A percentile compares a stretch with the other conserved stretches of the same genome.
Conservation (phyloP, 176 grass and related monocot genomes). For the Rhynchospora breviuscula region DNA sequence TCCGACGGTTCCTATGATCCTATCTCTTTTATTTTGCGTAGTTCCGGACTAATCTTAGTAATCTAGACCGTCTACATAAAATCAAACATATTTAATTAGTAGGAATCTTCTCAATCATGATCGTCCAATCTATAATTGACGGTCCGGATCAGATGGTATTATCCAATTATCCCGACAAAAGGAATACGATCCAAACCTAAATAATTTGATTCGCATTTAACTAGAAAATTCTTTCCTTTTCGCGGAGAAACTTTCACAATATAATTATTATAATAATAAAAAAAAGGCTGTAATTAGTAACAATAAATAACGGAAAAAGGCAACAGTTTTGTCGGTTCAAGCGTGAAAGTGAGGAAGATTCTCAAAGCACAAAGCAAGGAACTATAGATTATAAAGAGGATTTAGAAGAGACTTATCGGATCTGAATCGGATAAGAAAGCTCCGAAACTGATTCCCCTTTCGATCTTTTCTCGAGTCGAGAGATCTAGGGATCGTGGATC, state of each 20-base stretch:
- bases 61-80: not conserved
- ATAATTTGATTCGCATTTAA: not conserved
- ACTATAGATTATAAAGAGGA: not conserved
- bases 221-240: constrained; percentile 15
- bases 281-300: not conserved
- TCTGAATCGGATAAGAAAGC: constrained; percentile 1
- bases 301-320: not conserved
- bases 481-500: not conserved
- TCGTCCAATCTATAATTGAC: not conserved
- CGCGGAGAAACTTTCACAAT: not conserved
- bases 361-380: not conserved
- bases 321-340: constrained; percentile 3
- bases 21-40: no score
- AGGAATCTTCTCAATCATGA: no score
- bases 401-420: not conserved
- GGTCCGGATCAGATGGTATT: not conserved
- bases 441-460: no score
- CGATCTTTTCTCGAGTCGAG: not conserved
- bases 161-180: not conserved
- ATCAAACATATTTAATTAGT: not conserved
- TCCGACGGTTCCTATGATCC: not conserved
- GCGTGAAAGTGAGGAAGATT: not conserved
- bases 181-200: not conserved
- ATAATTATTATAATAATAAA: not conserved
- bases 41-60: not conserved